Evolutionary conservation across 2,329 filamentous ascomycete genomes (phyloP), one percentile per base, ranked within the genome.

Genomic region (Cladophialophora chaetospira): DNA sequence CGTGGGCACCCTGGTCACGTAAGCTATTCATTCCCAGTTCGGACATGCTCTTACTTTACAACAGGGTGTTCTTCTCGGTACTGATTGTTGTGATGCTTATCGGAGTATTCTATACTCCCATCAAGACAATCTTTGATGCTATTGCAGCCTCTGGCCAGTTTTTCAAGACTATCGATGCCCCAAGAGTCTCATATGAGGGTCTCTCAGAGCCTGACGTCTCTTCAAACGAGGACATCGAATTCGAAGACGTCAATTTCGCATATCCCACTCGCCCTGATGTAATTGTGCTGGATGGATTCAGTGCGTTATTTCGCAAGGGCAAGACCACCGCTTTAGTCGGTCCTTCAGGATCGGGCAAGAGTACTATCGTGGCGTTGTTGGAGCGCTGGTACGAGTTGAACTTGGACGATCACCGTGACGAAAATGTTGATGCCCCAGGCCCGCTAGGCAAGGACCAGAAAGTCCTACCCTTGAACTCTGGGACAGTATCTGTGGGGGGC

Each of bases 111-210:
- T 67, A 67, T 9, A 59, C 67, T 3, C 72, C 72, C 1, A 42
- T 75, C 19, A 71, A 73, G 55, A 64, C 67, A 2, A 67, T 75
- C 4, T 67, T 66, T 10, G 73, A 75, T 47, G 95, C 95, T 86
- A 87, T 90, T 64, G 95, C 97, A 74, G 91, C 91, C 0, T 90
- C 92, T 70, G 81, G 91, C 52, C 88, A 92, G 1, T 91, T 92
- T 0, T 80, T 82, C 40, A 83, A 91, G 62, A 82, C 97, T 62
- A 94, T 95, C 74, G 84, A 79, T 2, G 80, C 77, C 1, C 92
- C 97, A 63, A 67, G 67, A 21, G 69, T 71, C 1, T 65, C 69
- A 1, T 57, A 61, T 5, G 57, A 66, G 6, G 73, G 73, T 25
- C 70, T 73, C 28, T 61, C 75, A 77, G 1, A 72, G 70, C 4